Evolutionary conservation across 176 grass and related monocot genomes (phyloP).

Genomic region (Paspalum vaginatum): DNA sequence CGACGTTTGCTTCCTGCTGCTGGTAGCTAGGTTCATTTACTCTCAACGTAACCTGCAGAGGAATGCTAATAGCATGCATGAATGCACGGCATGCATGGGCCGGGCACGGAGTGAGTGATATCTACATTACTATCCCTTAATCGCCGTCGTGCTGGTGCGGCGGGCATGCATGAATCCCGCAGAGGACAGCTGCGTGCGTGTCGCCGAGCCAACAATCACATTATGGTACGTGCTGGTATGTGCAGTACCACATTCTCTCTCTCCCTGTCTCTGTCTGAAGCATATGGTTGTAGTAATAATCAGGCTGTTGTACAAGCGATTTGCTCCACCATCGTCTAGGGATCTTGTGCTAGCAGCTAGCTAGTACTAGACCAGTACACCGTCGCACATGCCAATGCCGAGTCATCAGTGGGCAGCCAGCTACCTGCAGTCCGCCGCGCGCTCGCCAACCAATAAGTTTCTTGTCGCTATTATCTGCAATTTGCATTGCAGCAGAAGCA

Average conservation of each 20-base stretch:
- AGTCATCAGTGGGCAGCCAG: neutral
- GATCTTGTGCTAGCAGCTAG: neutral
- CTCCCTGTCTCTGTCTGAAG: neutral
- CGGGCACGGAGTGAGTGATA: too few relatives aligned
- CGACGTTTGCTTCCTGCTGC: neutral
- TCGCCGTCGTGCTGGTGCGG: too few relatives aligned
- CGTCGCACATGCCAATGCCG: neutral
- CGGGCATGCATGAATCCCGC: neutral
- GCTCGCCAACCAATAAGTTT: neutral
- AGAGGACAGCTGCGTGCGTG: neutral
- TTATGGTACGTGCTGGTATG: constrained; percentile 4
- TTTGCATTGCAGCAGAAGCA: neutral
- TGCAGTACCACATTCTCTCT: neutral
- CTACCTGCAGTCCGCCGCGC: neutral
- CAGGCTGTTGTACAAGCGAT: constrained; percentile 5
- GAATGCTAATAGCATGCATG: neutral
- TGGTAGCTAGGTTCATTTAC: neutral
- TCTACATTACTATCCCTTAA: too few relatives aligned
- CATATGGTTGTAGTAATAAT: neutral
- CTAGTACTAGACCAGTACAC: neutral
- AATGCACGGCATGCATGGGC: neutral
- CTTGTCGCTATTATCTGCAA: neutral
- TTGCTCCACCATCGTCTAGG: neutral
- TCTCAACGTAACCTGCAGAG: neutral
- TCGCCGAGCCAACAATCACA: neutral